phyloP scores from a whole-genome alignment of 2,329 filamentous ascomycete genomes.

The Colletotrichum lentis region DNA sequence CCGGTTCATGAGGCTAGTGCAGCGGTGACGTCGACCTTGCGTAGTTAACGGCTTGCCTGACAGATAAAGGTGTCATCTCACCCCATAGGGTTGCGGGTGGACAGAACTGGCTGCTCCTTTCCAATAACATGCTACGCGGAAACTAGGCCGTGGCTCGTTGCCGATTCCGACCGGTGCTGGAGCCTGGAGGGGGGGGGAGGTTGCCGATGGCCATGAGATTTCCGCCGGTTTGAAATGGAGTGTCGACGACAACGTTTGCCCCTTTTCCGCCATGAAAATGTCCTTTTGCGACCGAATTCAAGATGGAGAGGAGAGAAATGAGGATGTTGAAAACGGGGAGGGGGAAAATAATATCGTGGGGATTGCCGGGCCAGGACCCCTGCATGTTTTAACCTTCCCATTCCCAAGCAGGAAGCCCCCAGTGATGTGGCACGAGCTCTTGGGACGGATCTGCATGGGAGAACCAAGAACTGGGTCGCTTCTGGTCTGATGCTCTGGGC shows the following conservation, averaged over 20 bases:
- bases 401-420: conserved; percentile 17
- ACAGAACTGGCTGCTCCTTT: background rate
- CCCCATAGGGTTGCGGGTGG: background rate
- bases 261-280: background rate
- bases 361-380: conserved; percentile 23
- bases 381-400: conserved; percentile 21
- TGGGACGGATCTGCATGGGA: conserved; percentile 33
- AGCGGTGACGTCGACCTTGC: background rate
- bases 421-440: conserved; percentile 32
- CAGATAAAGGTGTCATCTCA: background rate
- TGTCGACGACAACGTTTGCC: background rate
- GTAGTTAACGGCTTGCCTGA: background rate
- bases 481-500: conserved; percentile 19
- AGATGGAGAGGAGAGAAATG: background rate
- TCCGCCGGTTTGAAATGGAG: background rate
- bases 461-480: conserved; percentile 22
- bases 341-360: conserved; percentile 25
- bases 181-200: background rate
- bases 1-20: background rate
- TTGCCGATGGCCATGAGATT: background rate
- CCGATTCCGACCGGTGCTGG: background rate
- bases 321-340: conserved; percentile 16
- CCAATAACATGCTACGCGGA: background rate
- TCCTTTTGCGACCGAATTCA: background rate
- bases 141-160: background rate